These are phyloP conservation scores for Spinacia oleracea DNA, from an alignment of 179 eudicot species.

Conservation along the genomic window DNA sequence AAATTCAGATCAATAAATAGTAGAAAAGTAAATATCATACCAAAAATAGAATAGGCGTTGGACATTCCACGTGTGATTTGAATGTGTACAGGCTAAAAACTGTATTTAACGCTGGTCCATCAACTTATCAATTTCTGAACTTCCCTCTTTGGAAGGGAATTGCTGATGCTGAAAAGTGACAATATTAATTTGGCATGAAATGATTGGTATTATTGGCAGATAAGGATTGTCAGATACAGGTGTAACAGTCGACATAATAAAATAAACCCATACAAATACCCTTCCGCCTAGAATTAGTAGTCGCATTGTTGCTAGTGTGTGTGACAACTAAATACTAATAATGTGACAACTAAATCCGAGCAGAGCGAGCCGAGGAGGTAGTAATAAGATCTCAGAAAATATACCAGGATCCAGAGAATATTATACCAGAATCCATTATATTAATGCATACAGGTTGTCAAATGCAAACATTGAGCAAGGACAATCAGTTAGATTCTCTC, in stretches of 20 bases:
- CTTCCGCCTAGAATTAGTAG: too few relatives aligned
- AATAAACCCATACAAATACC: too few relatives aligned
- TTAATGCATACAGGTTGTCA: not conserved
- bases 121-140: constrained; percentile 11
- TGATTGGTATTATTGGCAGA: constrained; percentile 13
- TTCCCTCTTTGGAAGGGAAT: constrained; percentile 17
- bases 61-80: constrained; percentile 14
- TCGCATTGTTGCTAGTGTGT: too few relatives aligned
- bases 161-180: constrained; percentile 12
- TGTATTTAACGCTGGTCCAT: not conserved
- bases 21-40: constrained; percentile 1
- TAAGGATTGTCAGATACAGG: constrained; percentile 10
- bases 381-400: too few relatives aligned
- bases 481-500: constrained; percentile 8
- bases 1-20: not conserved
- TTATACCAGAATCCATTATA: not conserved
- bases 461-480: constrained; percentile 3
- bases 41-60: not conserved
- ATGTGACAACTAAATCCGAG: not conserved
- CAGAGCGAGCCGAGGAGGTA: too few relatives aligned
- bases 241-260: constrained; percentile 3
- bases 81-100: constrained; percentile 3
- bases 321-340: too few relatives aligned
- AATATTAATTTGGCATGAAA: constrained; percentile 1
- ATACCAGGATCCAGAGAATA: not conserved